phyloP scores from a whole-genome alignment of 192 early-diverging fungal species.

The Rhizophagus sp. region DNA sequence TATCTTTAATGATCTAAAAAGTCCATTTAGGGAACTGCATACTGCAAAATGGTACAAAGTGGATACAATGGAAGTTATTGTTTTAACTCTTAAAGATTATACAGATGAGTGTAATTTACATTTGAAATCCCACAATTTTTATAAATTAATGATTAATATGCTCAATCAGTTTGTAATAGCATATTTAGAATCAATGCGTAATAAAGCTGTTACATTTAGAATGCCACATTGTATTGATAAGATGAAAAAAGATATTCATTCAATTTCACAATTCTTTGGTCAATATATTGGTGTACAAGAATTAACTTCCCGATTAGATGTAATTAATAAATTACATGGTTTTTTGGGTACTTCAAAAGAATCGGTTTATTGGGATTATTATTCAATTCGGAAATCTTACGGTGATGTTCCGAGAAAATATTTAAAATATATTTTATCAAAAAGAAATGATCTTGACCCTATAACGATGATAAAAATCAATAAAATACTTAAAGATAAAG shows the following conservation, averaged over 20 bases:
- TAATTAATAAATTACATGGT: conserved; percentile 75
- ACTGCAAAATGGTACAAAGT: conserved; percentile 88
- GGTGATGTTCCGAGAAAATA: conserved; percentile 89
- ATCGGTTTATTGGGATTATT: conserved; percentile 88
- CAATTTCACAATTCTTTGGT: conserved; percentile 76
- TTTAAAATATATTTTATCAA: conserved; percentile 83
- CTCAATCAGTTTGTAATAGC: conserved; percentile 79
- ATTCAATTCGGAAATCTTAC: conserved; percentile 82
- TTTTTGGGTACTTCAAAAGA: conserved; percentile 77
- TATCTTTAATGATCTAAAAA: conserved; percentile 79
- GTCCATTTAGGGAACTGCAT: conserved; percentile 74
- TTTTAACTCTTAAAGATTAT: conserved; percentile 93
- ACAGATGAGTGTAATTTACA: conserved; percentile 81
- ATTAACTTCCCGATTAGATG: conserved; percentile 76
- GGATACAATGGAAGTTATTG: conserved; percentile 78
- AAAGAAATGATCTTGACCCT: conserved; percentile 90
- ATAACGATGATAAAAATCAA: conserved; percentile 79
- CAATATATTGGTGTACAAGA: conserved; percentile 68
- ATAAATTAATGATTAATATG: conserved; percentile 80
- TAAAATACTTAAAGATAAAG: conserved; percentile 74
- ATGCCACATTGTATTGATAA: conserved; percentile 67
- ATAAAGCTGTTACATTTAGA: conserved; percentile 74
- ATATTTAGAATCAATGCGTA: conserved; percentile 83
- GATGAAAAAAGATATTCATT: conserved; percentile 74
- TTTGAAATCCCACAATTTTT: conserved; percentile 87